Evolutionary conservation across 2,329 filamentous ascomycete species (phyloP).

Genomic region (Cyanodermella asteris): DNA sequence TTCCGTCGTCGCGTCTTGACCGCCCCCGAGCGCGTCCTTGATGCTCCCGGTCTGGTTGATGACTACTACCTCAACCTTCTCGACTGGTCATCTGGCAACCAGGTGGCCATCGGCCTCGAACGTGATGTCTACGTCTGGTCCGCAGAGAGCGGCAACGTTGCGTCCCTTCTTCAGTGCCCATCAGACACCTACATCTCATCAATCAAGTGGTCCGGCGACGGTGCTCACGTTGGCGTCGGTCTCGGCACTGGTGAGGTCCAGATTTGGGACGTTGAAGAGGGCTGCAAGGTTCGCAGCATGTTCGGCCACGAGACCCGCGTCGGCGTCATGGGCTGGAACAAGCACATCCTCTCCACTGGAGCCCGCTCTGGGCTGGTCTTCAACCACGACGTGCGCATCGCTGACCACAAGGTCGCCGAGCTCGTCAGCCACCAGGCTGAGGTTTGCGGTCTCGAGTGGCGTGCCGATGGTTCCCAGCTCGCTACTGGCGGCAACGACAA

Average conservation of each 20-base stretch:
- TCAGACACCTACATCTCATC: slow-evolving; percentile 92
- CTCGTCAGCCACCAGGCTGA: slow-evolving; percentile 93
- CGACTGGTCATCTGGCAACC: slow-evolving; percentile 95
- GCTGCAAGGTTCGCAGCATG: slow-evolving; percentile 93
- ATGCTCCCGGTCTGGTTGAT: slow-evolving; percentile 86
- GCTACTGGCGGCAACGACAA: slow-evolving; percentile 98
- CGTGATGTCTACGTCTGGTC: slow-evolving; percentile 98
- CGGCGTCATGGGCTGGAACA: slow-evolving; percentile 97
- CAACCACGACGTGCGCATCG: slow-evolving; percentile 96
- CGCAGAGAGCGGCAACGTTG: slow-evolving; percentile 75
- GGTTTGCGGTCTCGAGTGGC: slow-evolving; percentile 95
- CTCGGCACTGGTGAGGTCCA: slow-evolving; percentile 91
- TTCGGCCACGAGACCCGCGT: slow-evolving; percentile 91
- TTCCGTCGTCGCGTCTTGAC: slow-evolving; percentile 83
- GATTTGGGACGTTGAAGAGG: slow-evolving; percentile 96
- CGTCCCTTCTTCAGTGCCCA: slow-evolving; percentile 66
- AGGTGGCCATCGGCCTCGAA: slow-evolving; percentile 92
- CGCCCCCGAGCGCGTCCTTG: slow-evolving; percentile 83
- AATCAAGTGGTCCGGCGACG: slow-evolving; percentile 96
- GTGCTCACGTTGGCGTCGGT: slow-evolving; percentile 86
- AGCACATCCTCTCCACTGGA: slow-evolving; percentile 88
- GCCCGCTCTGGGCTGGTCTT: slow-evolving; percentile 85
- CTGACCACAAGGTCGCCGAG: slow-evolving; percentile 94
- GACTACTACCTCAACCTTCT: slow-evolving; percentile 98
- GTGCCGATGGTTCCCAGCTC: slow-evolving; percentile 84